Evolutionary conservation across 140 eudicot species (phyloP), one percentile per base, ranked within the genome.

Genomic region (Anethum foeniculum): DNA sequence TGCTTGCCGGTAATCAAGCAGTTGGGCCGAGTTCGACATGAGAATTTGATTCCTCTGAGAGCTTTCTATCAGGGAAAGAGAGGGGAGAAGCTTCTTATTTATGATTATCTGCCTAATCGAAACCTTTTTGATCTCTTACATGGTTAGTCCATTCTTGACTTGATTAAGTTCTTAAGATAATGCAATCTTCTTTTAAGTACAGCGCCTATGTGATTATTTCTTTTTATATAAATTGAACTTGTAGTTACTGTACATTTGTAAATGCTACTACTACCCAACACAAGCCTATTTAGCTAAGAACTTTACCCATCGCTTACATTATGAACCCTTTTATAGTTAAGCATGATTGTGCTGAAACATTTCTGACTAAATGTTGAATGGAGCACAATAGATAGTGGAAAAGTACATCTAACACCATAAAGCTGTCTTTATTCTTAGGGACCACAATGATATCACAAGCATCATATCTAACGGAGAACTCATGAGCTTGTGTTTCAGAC

Each of bases 11-110:
- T 87, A 77, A 89, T 94, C 7, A 94, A 75, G 85, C 97, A 92
- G 77, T 80, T 94, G 90, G 98, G 98, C 0, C 81, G 93, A 1
- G 86, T 94, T 77, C 83, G 98, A 15, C 96, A 94, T 47, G 98
- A 94, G 60, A 92, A 89, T 94, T 79, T 94, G 86, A 86, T 92
- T 80, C 98, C 98, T 4, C 80, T 94, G 82, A 90, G 98, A 76
- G 98, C 96, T 80, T 94, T 94, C 80, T 94, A 92, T 85, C 98
- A 94, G 71, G 98, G 98, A 84, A 94, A 90, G 82, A 90, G 98
- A 88, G 98, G 98, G 83, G 98, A 94, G 85, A 94, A 94, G 91
- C 89, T 94, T 77, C 89, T 94, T 83, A 94, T 94, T 21, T 90
- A 94, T 81, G 98, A 94, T 77, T 94, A 92, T 89, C 86, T 90